Conservation (phyloP, 164 flowering plant genomes). For the Stephania japonica region DNA sequence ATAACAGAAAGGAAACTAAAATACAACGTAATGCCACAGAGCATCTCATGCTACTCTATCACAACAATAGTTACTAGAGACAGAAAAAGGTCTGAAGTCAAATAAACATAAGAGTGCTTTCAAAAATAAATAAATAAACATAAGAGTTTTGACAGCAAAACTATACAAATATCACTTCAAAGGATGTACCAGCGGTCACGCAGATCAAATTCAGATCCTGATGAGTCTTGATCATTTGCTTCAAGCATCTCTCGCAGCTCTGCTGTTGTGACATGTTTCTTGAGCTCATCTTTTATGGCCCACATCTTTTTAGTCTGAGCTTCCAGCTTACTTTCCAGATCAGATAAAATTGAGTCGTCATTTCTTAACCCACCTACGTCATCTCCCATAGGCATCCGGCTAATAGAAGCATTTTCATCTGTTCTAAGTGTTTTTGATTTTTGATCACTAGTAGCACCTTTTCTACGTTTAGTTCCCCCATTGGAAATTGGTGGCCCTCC, state of each 20-base stretch:
- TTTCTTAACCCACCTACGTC: conserved; percentile 16
- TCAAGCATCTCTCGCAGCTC: conserved; percentile 94
- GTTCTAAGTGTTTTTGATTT: conserved; percentile 51
- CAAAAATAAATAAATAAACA: no score
- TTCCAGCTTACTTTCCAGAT: conserved; percentile 47
- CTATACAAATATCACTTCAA: neutral
- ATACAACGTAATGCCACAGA: no score
- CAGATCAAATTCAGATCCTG: conserved; percentile 85
- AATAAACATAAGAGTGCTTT: neutral
- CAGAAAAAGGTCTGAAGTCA: no score
- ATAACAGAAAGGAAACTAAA: no score
- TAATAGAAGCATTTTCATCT: conserved; percentile 31
- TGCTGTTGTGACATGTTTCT: conserved; percentile 60
- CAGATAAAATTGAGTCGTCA: conserved; percentile 18
- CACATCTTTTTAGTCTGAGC: conserved; percentile 66
- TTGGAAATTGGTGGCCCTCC: conserved; percentile 31
- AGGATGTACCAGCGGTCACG: conserved; percentile 77
- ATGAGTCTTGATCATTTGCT: conserved; percentile 62
- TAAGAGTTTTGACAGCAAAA: neutral
- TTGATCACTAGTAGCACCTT: conserved; percentile 26
- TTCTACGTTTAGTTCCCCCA: conserved; percentile 59
- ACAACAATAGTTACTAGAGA: no score
- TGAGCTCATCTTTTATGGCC: conserved; percentile 82
- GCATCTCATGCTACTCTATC: no score
- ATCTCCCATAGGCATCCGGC: conserved; percentile 15